Conservation (phyloP, 2,329 filamentous ascomycete species). For the Berkeleyomyces basicola region DNA sequence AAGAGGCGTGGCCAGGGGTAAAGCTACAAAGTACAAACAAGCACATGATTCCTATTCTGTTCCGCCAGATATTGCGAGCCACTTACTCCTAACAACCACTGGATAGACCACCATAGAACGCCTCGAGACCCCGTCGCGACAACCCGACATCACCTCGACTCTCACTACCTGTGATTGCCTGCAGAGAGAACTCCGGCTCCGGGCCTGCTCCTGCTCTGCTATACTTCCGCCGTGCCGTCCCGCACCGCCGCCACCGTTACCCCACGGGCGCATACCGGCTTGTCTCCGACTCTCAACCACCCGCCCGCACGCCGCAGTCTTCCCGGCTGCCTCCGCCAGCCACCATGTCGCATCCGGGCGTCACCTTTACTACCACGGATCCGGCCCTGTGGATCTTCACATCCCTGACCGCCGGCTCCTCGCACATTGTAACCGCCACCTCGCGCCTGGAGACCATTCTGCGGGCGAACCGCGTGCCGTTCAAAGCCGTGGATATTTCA, state of each 20-base stretch:
- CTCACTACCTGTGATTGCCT: background rate
- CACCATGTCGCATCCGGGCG: slow-evolving; percentile 17
- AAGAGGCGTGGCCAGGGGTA: background rate
- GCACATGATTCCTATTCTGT: background rate
- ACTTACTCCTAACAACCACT: background rate
- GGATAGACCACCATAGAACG: no score
- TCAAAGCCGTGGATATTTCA: slow-evolving; percentile 80
- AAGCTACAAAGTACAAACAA: background rate
- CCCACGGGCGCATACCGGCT: background rate
- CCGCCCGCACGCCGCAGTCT: slow-evolving; percentile 14
- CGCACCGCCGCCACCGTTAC: background rate
- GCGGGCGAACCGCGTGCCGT: slow-evolving; percentile 84
- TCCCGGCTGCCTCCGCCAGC: background rate
- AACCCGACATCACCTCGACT: background rate
- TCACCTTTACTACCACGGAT: slow-evolving; percentile 39
- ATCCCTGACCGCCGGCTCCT: slow-evolving; percentile 85
- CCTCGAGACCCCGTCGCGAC: no score
- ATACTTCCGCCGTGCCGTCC: background rate
- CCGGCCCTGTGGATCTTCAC: slow-evolving; percentile 85
- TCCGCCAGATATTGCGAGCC: background rate
- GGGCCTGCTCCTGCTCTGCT: background rate
- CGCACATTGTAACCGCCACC: slow-evolving; percentile 90
- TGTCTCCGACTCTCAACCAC: background rate
- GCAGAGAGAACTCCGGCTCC: background rate
- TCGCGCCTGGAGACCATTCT: slow-evolving; percentile 92